phyloP scores from a whole-genome alignment of 2,329 filamentous ascomycete species.

The Dryadomyces quercivorus region DNA sequence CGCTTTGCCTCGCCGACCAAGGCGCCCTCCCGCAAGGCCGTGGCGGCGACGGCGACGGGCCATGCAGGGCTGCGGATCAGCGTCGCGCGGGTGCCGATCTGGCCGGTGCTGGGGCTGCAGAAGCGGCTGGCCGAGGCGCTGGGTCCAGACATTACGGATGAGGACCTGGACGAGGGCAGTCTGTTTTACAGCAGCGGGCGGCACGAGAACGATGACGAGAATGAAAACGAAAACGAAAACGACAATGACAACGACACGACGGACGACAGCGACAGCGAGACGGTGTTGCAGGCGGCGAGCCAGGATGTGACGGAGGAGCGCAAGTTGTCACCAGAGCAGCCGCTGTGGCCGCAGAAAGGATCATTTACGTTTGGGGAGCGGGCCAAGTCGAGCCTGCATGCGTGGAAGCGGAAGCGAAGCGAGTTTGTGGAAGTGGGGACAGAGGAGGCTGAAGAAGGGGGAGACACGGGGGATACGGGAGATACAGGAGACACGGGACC shows the following conservation, averaged over 20 bases:
- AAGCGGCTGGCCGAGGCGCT: slow-evolving; percentile 42
- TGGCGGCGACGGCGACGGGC: neutral
- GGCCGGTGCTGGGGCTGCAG: slow-evolving; percentile 42
- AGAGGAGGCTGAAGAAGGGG: neutral
- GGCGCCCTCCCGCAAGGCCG: slow-evolving; percentile 12
- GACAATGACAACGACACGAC: neutral
- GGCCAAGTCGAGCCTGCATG: neutral
- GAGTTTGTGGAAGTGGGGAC: neutral
- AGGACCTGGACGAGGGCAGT: slow-evolving; percentile 6
- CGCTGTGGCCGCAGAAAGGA: no score
- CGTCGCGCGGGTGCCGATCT: slow-evolving; percentile 36
- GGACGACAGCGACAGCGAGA: no score
- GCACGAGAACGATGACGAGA: neutral
- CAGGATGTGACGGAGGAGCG: neutral
- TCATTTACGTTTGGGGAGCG: neutral
- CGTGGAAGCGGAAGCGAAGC: neutral
- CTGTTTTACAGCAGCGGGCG: neutral
- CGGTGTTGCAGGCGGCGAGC: no score
- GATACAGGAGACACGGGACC: neutral
- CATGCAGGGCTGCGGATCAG: slow-evolving; percentile 29
- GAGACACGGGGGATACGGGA: no score
- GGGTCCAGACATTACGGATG: slow-evolving; percentile 36
- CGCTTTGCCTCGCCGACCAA: slow-evolving; percentile 37
- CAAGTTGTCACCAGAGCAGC: neutral
- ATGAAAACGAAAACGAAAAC: neutral